Evolutionary conservation across 768 basidiomycete species (phyloP).

Genomic region (Agrocybe chaxingu): DNA sequence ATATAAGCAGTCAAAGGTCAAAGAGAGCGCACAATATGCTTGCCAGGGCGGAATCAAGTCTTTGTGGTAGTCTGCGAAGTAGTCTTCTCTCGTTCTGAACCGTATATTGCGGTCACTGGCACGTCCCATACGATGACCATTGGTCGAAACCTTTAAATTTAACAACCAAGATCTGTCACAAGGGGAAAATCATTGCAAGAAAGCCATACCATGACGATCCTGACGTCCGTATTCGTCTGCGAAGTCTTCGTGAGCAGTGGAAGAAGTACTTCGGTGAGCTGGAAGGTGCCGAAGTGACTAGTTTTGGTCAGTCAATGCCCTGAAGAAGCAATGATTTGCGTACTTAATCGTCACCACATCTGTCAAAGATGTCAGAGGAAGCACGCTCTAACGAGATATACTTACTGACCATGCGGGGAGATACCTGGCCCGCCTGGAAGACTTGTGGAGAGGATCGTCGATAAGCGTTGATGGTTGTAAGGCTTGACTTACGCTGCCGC

Average conservation of each 20-base stretch:
- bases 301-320: neutral
- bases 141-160: constrained; percentile 17
- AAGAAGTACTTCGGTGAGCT: constrained; percentile 23
- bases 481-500: constrained; percentile 8
- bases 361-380: neutral
- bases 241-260: constrained; percentile 26
- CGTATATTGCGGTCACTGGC: constrained; percentile 20
- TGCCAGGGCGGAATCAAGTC: constrained; percentile 20
- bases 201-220: constrained; percentile 23
- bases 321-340: neutral
- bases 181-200: no score
- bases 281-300: constrained; percentile 20
- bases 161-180: no score
- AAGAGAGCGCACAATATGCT: constrained; percentile 17
- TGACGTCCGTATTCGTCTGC: constrained; percentile 23
- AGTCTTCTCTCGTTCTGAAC: constrained; percentile 25
- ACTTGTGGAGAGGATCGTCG: neutral
- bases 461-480: neutral
- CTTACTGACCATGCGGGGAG: no score
- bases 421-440: no score
- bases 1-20: no score
- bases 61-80: constrained; percentile 24
- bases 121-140: constrained; percentile 15
- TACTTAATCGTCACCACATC: constrained; percentile 12
- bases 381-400: neutral